A percentile compares a stretch with the other conserved stretches of the same genome.
phyloP scores from a whole-genome alignment of 164 flowering plant species.

The Annona cherimola region DNA sequence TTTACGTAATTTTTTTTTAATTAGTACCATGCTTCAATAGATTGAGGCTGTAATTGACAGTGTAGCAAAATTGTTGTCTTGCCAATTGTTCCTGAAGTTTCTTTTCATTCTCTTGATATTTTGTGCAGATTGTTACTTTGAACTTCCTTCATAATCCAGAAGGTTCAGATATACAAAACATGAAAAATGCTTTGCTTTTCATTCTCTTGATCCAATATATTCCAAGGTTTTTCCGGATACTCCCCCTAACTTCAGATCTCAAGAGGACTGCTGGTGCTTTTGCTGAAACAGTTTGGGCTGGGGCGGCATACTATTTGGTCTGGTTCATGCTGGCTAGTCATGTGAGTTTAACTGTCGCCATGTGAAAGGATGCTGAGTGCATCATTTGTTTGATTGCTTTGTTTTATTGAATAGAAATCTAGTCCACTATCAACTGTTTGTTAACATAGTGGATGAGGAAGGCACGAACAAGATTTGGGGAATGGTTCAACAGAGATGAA shows the following conservation, averaged over 20 bases:
- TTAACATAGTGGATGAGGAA: too few relatives aligned
- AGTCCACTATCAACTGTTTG: too few relatives aligned
- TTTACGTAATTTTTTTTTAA: too few relatives aligned
- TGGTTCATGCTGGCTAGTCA: constrained; percentile 97
- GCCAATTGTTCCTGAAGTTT: not conserved
- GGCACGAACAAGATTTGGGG: too few relatives aligned
- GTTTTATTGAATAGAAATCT: too few relatives aligned
- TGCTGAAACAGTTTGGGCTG: constrained; percentile 99
- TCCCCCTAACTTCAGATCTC: constrained; percentile 73
- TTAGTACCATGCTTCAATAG: not conserved
- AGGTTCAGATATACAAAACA: constrained; percentile 68
- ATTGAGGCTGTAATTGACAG: not conserved
- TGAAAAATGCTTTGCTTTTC: constrained; percentile 71
- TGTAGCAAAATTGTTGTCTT: too few relatives aligned
- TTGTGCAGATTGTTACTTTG: constrained; percentile 74
- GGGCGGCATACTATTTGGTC: constrained; percentile 89
- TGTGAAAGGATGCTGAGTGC: not conserved
- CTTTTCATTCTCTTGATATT: constrained; percentile 1
- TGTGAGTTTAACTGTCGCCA: constrained; percentile 43
- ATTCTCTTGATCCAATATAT: constrained; percentile 78
- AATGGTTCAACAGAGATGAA: too few relatives aligned
- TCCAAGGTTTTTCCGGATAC: constrained; percentile 67
- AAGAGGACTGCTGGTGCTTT: constrained; percentile 94
- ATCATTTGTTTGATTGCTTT: not conserved
- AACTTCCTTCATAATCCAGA: constrained; percentile 59